phyloP scores from a whole-genome alignment of 2,329 filamentous ascomycete genomes.

The Pseudogymnoascus sp. region DNA sequence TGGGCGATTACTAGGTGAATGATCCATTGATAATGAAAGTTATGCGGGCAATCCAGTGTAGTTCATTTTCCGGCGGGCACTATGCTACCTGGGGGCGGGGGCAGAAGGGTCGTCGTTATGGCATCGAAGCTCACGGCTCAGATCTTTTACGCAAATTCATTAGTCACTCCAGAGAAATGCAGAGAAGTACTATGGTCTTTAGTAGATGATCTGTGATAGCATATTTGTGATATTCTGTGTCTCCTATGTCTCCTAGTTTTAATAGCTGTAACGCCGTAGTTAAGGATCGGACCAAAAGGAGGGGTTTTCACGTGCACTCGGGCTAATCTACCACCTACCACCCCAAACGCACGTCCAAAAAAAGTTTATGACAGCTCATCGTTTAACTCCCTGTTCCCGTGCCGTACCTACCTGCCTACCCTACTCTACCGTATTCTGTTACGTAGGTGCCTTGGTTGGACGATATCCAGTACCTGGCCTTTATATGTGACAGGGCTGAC shows the following conservation, averaged over 20 bases:
- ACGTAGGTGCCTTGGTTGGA: constrained; percentile 1
- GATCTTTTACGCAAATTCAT: constrained; percentile 8
- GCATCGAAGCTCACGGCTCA: not conserved
- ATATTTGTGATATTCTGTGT: not conserved
- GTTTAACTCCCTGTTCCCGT: constrained; percentile 6
- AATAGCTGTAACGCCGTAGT: not conserved
- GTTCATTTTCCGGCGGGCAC: not conserved
- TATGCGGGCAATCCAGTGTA: constrained; percentile 2
- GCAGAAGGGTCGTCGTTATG: not conserved
- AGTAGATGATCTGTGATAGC: not conserved
- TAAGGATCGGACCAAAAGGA: not conserved
- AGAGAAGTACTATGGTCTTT: constrained; percentile 9
- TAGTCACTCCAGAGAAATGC: constrained; percentile 9
- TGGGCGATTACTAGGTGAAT: constrained; percentile 7
- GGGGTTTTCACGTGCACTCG: constrained; percentile 5
- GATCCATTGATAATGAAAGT: constrained; percentile 9
- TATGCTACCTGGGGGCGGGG: constrained; percentile 4
- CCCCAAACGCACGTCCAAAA: not conserved
- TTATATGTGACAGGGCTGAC: constrained; percentile 1
- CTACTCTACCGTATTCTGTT: not conserved
- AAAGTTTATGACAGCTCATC: constrained; percentile 9
- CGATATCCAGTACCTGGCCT: constrained; percentile 6
- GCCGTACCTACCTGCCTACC: constrained; percentile 5
- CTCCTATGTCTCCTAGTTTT: not conserved
- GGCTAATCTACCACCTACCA: not conserved